A percentile compares a stretch with the other conserved stretches of the same genome.
phyloP scores from a whole-genome alignment of 495 filamentous ascomycete genomes.

The Daldinia vernicosa region DNA sequence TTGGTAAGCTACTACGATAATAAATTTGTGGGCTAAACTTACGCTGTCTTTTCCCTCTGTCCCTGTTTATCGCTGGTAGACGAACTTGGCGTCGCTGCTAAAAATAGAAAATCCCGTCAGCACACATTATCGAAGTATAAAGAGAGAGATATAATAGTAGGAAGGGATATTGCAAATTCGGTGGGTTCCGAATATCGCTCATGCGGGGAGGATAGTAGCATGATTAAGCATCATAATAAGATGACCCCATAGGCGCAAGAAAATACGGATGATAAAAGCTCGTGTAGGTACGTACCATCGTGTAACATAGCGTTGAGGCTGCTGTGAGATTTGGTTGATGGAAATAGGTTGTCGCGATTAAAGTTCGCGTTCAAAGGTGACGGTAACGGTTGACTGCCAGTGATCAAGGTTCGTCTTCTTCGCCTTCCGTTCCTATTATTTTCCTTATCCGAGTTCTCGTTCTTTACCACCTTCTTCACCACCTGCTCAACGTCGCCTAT shows the following conservation, averaged over 20 bases:
- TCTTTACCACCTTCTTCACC: slow-evolving; percentile 93
- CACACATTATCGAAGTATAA: slow-evolving; percentile 10
- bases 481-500: slow-evolving; percentile 98
- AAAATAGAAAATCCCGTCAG: slow-evolving; percentile 20
- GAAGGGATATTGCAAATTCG: not conserved
- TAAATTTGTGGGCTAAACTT: slow-evolving; percentile 51
- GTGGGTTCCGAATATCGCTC: not conserved
- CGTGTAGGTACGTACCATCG: slow-evolving; percentile 67
- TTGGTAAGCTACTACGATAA: not conserved
- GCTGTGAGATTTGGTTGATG: slow-evolving; percentile 76
- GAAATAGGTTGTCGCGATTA: slow-evolving; percentile 74
- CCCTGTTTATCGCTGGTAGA: slow-evolving; percentile 72
- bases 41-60: slow-evolving; percentile 94
- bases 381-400: slow-evolving; percentile 94
- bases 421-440: slow-evolving; percentile 94
- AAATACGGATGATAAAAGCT: not conserved
- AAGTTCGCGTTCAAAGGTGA: slow-evolving; percentile 95
- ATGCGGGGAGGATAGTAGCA: not conserved
- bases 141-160: not conserved
- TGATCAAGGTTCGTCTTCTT: slow-evolving; percentile 91
- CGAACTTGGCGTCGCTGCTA: slow-evolving; percentile 27
- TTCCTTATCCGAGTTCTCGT: slow-evolving; percentile 80
- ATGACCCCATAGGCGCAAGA: no score
- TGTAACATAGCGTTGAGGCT: slow-evolving; percentile 86
- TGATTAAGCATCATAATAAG: slow-evolving; percentile 1